Percentiles rank a stretch among this genome's conserved stretches.
phyloP scores from a whole-genome alignment of 352 stramenopile genomes.

The Phytophthora colocasiae region DNA sequence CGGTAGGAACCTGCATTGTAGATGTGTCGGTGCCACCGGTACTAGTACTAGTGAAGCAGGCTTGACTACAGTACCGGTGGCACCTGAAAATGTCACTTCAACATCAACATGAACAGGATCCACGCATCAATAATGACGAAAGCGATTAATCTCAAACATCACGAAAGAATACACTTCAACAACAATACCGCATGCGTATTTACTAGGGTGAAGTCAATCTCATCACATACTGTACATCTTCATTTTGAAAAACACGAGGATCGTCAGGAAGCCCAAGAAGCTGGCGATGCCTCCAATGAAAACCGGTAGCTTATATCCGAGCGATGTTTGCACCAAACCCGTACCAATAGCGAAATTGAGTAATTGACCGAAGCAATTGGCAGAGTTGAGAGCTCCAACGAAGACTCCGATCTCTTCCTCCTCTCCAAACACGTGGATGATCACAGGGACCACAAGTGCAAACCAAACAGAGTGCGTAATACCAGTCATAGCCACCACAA shows the following conservation, averaged over 20 bases:
- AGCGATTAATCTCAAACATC: conserved; percentile 2
- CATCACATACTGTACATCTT: conserved; percentile 49
- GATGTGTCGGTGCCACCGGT: too few relatives aligned
- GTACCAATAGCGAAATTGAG: conserved; percentile 46
- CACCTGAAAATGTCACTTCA: conserved; percentile 14
- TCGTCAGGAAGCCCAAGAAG: conserved; percentile 35
- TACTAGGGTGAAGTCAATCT: neutral
- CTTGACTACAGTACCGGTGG: too few relatives aligned
- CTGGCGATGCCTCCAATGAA: conserved; percentile 48
- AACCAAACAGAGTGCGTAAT: conserved; percentile 51
- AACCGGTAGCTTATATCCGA: conserved; percentile 49
- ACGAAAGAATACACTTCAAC: neutral
- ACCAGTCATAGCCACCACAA: conserved; percentile 39
- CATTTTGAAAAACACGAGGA: conserved; percentile 47
- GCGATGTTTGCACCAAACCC: conserved; percentile 36
- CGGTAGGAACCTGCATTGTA: too few relatives aligned
- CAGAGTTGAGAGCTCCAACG: conserved; percentile 58
- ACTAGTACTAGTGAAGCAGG: too few relatives aligned
- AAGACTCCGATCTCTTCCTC: conserved; percentile 50
- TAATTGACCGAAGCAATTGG: conserved; percentile 49
- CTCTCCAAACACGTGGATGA: conserved; percentile 55
- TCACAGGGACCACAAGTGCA: conserved; percentile 50
- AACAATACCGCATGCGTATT: neutral
- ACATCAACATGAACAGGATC: conserved; percentile 10
- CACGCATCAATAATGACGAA: conserved; percentile 26